Percentiles rank a stretch among this genome's conserved stretches.
Evolutionary conservation across 2,329 filamentous ascomycete species (phyloP).

Genomic region (Ophiocordyceps camponoti-leonardi): DNA sequence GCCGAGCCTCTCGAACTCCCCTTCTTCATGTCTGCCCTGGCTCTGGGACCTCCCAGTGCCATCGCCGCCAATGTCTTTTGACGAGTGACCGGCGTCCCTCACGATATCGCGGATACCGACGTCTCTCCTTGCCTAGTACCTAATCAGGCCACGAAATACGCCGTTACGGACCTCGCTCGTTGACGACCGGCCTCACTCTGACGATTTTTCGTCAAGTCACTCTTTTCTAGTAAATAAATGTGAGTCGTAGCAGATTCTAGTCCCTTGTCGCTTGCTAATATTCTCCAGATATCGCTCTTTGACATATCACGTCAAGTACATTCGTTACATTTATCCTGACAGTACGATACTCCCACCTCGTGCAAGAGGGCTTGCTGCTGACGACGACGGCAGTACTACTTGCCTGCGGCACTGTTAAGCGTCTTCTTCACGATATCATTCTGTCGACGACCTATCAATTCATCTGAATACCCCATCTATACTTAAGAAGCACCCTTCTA

Average conservation of each 20-base stretch:
- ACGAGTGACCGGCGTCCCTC: slow-evolving; percentile 8
- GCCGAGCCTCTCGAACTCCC: background rate
- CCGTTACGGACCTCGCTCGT: slow-evolving; percentile 7
- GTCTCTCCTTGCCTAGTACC: slow-evolving; percentile 2
- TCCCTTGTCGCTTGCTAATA: background rate
- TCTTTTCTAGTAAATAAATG: slow-evolving; percentile 18
- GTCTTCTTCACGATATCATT: background rate
- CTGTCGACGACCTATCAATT: background rate
- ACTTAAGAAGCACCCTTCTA: background rate
- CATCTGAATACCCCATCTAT: background rate
- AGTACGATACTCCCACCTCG: slow-evolving; percentile 8
- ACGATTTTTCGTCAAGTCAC: slow-evolving; percentile 30
- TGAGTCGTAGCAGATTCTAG: slow-evolving; percentile 3
- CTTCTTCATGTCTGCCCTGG: background rate
- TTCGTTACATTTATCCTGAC: slow-evolving; percentile 36
- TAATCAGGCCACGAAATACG: slow-evolving; percentile 4
- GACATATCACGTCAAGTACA: slow-evolving; percentile 39
- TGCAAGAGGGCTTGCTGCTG: background rate
- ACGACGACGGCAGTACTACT: slow-evolving; percentile 2
- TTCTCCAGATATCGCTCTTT: slow-evolving; percentile 26
- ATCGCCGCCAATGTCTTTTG: slow-evolving; percentile 14
- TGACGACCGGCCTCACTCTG: slow-evolving; percentile 13
- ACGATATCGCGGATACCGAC: slow-evolving; percentile 7
- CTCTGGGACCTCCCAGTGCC: slow-evolving; percentile 5
- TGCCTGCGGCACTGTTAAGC: background rate